Conservation (phyloP, 495 filamentous ascomycete genomes). For the Penicillium flavigenum region DNA sequence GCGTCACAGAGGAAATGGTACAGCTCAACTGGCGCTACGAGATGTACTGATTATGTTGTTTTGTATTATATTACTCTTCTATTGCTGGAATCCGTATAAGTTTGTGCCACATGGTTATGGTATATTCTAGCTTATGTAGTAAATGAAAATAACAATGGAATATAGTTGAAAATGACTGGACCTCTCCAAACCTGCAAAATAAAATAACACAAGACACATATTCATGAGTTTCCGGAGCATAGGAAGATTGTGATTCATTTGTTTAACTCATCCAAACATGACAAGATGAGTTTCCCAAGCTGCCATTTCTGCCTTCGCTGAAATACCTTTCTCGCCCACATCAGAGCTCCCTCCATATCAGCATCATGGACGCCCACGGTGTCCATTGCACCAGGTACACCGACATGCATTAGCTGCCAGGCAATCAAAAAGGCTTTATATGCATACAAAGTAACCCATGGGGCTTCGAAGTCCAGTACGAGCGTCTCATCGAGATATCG, state of each 20-base stretch:
- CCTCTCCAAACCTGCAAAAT: neutral
- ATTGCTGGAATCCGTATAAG: neutral
- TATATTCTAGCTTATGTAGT: neutral
- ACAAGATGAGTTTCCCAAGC: constrained; percentile 31
- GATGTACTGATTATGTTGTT: constrained; percentile 29
- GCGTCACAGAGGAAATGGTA: constrained; percentile 45
- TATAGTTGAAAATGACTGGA: neutral
- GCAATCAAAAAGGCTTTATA: constrained; percentile 43
- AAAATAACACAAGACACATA: neutral
- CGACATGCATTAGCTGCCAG: constrained; percentile 34
- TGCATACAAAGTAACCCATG: constrained; percentile 38
- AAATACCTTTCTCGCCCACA: constrained; percentile 36
- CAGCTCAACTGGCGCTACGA: constrained; percentile 42
- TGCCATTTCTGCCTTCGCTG: constrained; percentile 26
- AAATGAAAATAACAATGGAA: neutral
- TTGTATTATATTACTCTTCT: neutral
- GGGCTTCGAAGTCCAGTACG: constrained; percentile 25
- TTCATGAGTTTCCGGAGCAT: neutral
- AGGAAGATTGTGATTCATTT: neutral
- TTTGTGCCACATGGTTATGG: neutral
- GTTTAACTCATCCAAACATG: constrained; percentile 31
- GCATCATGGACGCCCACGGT: constrained; percentile 30
- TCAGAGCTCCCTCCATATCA: constrained; percentile 29
- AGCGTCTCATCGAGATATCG: constrained; percentile 31
- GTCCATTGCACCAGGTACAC: constrained; percentile 30